phyloP scores from a whole-genome alignment of 2,329 filamentous ascomycete species.

The Penicillium sclerotigenum region DNA sequence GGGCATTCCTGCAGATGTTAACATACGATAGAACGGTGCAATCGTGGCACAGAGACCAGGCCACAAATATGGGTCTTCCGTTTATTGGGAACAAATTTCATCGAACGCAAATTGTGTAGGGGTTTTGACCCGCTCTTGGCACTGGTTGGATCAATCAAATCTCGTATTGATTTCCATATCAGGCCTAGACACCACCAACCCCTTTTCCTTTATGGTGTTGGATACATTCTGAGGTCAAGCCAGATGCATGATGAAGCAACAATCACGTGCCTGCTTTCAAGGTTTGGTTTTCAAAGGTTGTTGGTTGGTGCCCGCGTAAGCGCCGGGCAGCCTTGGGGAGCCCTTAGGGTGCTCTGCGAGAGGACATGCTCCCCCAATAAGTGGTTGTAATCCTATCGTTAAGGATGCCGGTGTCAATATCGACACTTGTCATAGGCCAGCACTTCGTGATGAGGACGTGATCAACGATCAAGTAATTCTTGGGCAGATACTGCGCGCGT shows the following conservation, averaged over 20 bases:
- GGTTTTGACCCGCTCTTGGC: slow-evolving; percentile 6
- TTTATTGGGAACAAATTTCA: background rate
- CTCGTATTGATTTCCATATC: background rate
- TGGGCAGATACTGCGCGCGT: background rate
- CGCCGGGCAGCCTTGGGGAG: background rate
- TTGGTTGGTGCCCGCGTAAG: background rate
- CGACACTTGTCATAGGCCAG: background rate
- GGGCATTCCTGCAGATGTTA: slow-evolving; percentile 2
- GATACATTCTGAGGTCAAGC: background rate
- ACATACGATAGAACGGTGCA: background rate
- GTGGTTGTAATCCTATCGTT: background rate
- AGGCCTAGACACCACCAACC: background rate
- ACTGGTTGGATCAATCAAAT: background rate
- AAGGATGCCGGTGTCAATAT: background rate
- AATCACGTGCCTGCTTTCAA: background rate
- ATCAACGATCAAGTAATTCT: background rate
- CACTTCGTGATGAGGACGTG: background rate
- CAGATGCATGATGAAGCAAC: background rate
- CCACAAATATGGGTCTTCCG: background rate
- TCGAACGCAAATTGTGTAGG: background rate
- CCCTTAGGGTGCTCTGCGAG: background rate
- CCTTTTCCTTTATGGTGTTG: background rate
- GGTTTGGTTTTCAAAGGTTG: background rate
- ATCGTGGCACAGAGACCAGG: background rate
- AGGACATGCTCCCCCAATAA: background rate